Conservation (phyloP, 2,329 filamentous ascomycete genomes). For the Trichoderma koningii region DNA sequence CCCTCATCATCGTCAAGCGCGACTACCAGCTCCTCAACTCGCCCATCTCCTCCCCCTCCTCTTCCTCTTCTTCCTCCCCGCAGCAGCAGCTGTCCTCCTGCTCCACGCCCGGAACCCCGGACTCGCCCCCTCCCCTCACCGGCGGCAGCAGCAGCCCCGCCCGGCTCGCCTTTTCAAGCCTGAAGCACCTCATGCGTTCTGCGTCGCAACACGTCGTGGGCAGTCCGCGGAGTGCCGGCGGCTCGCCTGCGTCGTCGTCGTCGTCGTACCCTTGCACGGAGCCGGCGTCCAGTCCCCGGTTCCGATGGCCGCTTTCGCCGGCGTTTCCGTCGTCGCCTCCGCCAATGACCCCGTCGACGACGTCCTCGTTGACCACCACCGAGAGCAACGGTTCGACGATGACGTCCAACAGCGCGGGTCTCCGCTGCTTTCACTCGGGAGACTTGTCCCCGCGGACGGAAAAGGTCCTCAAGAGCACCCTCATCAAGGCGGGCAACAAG, state of each 20-base stretch:
- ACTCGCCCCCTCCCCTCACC: slow-evolving; percentile 34
- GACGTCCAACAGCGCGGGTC: slow-evolving; percentile 46
- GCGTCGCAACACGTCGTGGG: slow-evolving; percentile 31
- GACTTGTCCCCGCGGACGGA: slow-evolving; percentile 51
- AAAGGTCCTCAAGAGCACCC: slow-evolving; percentile 49
- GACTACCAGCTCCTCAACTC: slow-evolving; percentile 57
- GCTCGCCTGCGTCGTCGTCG: slow-evolving; percentile 39
- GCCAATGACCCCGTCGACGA: slow-evolving; percentile 53
- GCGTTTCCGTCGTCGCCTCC: slow-evolving; percentile 45
- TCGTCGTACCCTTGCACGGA: slow-evolving; percentile 39
- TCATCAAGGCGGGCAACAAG: slow-evolving; percentile 56
- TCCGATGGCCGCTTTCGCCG: slow-evolving; percentile 42
- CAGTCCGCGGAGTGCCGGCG: slow-evolving; percentile 32
- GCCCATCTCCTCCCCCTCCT: slow-evolving; percentile 29
- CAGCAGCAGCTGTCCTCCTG: slow-evolving; percentile 15
- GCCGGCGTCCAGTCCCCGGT: slow-evolving; percentile 35
- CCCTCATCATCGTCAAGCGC: slow-evolving; percentile 58
- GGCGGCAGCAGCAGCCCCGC: slow-evolving; percentile 19
- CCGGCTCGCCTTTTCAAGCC: slow-evolving; percentile 38
- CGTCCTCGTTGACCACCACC: slow-evolving; percentile 42
- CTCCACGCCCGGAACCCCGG: slow-evolving; percentile 35
- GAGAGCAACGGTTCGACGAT: slow-evolving; percentile 39
- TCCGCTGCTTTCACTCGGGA: slow-evolving; percentile 54
- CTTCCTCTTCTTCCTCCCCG: too few species aligned
- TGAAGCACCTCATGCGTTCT: slow-evolving; percentile 40